Evolutionary conservation across 176 grass and related monocot species (phyloP), one percentile per base, ranked within the genome.

Genomic region (Saccharum spontaneum): DNA sequence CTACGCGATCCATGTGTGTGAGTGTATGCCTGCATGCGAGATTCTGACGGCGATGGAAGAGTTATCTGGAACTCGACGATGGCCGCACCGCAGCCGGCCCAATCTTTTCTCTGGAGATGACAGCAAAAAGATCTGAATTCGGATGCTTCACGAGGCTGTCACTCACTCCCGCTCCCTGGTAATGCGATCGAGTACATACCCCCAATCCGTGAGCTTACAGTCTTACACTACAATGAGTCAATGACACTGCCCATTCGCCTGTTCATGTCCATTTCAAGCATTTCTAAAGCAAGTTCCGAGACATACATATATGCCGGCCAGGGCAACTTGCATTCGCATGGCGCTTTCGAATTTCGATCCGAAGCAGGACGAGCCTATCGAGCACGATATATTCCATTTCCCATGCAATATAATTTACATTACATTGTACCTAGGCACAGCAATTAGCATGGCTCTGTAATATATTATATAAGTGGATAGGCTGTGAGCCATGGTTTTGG

Each of bases 61-160:
- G 79, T 86, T 86, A 86, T 90, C 88, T 68, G 67, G 73, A 83
- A 86, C 70, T 66, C 46, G n/a, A 28, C 28, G 28, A 90, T 73
- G 79, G 57, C 66, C 45, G 82, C 73, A 79, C 73, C 3, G 57
- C 8, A 23, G 55, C 55, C 60, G 49, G 68, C 67, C 79, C 84
- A 61, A 74, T 90, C 67, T 46, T 90, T 86, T 67, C 74, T 50
- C 30, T 0, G 73, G 79, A 86, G 74, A 82, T 68, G 88, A 86
- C 64, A 61, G 73, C 79, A 54, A 73, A 83, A 78, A 82, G 79
- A 73, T 78, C 68, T 78, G 55, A 67, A 63, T 83, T 82, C 79
- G 67, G 66, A 90, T 90, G 78, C 88, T 82, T 86, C 88, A 90
- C 88, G 83, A 86, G 83, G 73, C 78, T 86, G 78, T 64, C 79